Conservation (phyloP, 2,329 filamentous ascomycete genomes). For the Beauveria pseudobassiana region DNA sequence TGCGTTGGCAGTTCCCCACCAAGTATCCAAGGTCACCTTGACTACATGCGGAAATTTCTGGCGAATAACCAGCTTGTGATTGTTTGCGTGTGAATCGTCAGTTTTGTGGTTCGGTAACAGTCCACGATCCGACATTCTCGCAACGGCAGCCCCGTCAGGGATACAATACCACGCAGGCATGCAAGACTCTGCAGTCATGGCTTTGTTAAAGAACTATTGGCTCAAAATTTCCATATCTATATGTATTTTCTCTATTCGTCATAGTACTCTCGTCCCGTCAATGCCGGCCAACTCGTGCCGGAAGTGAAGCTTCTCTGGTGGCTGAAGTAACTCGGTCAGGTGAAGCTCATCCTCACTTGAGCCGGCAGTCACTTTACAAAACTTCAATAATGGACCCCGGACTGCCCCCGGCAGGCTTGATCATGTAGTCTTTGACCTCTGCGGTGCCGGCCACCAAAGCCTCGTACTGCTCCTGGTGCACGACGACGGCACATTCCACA, state of each 20-base stretch:
- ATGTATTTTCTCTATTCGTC: not conserved
- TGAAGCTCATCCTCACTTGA: not conserved
- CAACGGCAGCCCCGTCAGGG: not conserved
- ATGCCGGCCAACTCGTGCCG: not conserved
- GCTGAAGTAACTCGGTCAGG: not conserved
- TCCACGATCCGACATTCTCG: not conserved
- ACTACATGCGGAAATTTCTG: not conserved
- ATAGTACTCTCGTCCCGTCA: not conserved
- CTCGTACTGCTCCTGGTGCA: constrained; percentile 26
- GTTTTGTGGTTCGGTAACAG: not conserved
- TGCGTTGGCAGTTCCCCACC: not conserved
- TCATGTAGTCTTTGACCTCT: constrained; percentile 14
- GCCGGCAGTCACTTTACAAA: not conserved
- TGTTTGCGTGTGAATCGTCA: not conserved
- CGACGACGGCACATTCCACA: constrained; percentile 39
- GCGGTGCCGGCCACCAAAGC: constrained; percentile 16
- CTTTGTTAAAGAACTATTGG: no score
- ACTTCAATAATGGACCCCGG: not conserved
- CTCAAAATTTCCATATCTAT: not conserved
- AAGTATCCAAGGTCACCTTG: not conserved
- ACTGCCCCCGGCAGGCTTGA: constrained; percentile 1
- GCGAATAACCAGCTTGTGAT: not conserved
- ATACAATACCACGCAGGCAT: not conserved
- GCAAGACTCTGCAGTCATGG: no score
- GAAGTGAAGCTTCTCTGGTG: not conserved